These are phyloP conservation scores for Ustilago tritici DNA, from an alignment of 1,284 basidiomycete genomes.

Conservation along the genomic window DNA sequence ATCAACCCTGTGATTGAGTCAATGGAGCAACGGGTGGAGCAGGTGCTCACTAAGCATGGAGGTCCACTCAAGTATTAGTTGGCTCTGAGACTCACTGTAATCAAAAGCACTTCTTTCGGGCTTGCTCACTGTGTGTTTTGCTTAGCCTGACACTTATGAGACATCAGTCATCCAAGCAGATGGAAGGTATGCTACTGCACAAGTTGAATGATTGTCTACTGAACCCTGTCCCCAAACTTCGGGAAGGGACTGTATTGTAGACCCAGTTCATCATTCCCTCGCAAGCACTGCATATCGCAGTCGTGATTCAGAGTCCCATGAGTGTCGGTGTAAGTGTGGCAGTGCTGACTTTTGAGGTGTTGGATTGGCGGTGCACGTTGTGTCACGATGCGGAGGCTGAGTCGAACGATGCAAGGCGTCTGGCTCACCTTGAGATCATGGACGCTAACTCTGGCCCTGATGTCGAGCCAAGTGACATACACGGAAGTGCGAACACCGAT, in stretches of 20 bases:
- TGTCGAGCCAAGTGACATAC: neutral
- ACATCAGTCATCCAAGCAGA: no score
- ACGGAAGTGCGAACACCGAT: neutral
- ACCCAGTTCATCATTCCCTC: neutral
- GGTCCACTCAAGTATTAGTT: no score
- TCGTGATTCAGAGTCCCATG: neutral
- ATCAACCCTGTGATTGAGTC: no score
- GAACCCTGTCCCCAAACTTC: no score
- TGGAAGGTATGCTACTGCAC: no score
- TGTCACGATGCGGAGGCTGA: neutral
- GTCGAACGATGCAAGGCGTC: neutral
- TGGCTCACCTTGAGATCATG: neutral
- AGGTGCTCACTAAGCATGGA: no score
- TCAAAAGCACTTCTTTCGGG: no score
- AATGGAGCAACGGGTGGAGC: no score
- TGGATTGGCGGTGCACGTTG: neutral
- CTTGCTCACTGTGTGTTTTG: no score
- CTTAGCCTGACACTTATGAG: no score
- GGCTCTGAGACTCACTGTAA: no score
- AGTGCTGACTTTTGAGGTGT: neutral
- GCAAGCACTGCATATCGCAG: neutral
- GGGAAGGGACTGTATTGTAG: neutral
- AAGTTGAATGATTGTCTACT: no score
- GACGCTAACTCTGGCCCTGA: neutral
- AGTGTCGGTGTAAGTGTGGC: neutral